phyloP scores from a whole-genome alignment of 495 filamentous ascomycete genomes.

The Aspergillus cavernicola region DNA sequence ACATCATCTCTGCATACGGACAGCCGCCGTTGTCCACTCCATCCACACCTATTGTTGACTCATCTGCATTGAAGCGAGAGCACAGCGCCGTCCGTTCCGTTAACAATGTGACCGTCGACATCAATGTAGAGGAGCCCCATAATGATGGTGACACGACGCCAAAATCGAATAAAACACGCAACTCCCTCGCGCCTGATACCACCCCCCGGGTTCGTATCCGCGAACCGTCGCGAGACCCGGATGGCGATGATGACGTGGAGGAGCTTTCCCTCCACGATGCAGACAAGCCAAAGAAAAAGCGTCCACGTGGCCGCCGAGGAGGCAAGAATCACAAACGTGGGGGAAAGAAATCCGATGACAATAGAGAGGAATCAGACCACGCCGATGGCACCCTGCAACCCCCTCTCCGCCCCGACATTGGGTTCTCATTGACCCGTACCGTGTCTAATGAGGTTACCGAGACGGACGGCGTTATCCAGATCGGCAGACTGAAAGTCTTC shows the following conservation, averaged over 20 bases:
- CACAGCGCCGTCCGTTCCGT: constrained; percentile 23
- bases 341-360: constrained; percentile 45
- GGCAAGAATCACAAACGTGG: constrained; percentile 70
- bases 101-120: constrained; percentile 31
- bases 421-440: constrained; percentile 43
- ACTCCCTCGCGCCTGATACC: constrained; percentile 16
- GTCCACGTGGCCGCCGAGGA: constrained; percentile 75
- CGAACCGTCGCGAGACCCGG: constrained; percentile 39
- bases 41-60: constrained; percentile 35
- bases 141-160: constrained; percentile 24
- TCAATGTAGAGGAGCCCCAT: constrained; percentile 25
- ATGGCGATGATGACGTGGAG: constrained; percentile 39
- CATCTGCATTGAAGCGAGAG: constrained; percentile 28
- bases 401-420: constrained; percentile 52
- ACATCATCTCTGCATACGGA: constrained; percentile 45
- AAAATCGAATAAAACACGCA: constrained; percentile 22
- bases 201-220: constrained; percentile 40
- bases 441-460: constrained; percentile 40
- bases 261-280: constrained; percentile 32
- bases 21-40: constrained; percentile 42
- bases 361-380: constrained; percentile 40
- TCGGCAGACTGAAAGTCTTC: constrained; percentile 70
- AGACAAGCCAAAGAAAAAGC: constrained; percentile 71
- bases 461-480: constrained; percentile 55
- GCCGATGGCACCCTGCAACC: constrained; percentile 35